Conservation (phyloP, 768 basidiomycete species). For the Phaffia tasmanica region DNA sequence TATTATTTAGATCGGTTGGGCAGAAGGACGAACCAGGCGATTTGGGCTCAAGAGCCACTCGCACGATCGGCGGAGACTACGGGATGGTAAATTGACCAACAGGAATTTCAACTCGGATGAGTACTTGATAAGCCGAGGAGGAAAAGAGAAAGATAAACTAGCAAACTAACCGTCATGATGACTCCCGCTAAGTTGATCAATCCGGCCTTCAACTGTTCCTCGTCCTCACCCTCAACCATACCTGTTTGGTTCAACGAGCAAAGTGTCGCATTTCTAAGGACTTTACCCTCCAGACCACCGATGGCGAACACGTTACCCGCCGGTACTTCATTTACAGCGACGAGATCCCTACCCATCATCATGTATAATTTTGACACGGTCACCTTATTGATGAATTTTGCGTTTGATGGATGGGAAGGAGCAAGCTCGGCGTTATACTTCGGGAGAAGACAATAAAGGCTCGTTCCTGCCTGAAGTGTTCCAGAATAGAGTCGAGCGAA, state of each 20-base stretch:
- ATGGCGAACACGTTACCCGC: slow-evolving; percentile 95
- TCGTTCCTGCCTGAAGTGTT: slow-evolving; percentile 53
- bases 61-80: slow-evolving; percentile 79
- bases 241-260: slow-evolving; percentile 51
- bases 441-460: slow-evolving; percentile 66
- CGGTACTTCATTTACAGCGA: slow-evolving; percentile 63
- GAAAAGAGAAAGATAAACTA: neutral
- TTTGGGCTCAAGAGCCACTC: slow-evolving; percentile 82
- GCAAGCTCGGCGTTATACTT: slow-evolving; percentile 62
- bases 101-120: too few relatives aligned
- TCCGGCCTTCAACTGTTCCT: slow-evolving; percentile 15
- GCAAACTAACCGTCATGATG: slow-evolving; percentile 46
- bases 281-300: slow-evolving; percentile 74
- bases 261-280: slow-evolving; percentile 80
- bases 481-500: slow-evolving; percentile 93
- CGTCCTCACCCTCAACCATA: slow-evolving; percentile 22
- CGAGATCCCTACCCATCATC: slow-evolving; percentile 97
- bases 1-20: neutral
- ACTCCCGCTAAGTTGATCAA: slow-evolving; percentile 43
- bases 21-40: slow-evolving; percentile 42
- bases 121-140: neutral
- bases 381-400: slow-evolving; percentile 49
- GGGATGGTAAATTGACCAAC: neutral
- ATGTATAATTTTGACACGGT: slow-evolving; percentile 71
- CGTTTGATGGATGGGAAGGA: slow-evolving; percentile 58